Evolutionary conservation across 1,139 yeast genomes (phyloP), one percentile per base, ranked within the genome.

Genomic region (Kodamaea derodonti): DNA sequence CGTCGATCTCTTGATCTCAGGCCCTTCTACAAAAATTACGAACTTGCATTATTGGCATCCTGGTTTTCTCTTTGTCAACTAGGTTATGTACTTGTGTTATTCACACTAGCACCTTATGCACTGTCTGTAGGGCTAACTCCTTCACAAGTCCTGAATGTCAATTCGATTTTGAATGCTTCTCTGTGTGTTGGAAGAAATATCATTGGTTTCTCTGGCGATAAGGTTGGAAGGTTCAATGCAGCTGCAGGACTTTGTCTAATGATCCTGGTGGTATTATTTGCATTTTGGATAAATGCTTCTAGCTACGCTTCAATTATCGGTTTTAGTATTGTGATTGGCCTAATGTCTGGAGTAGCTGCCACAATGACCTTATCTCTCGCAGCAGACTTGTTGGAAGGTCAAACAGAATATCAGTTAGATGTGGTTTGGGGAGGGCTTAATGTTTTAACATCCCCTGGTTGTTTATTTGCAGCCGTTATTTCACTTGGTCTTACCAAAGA

Each of bases 141-240:
- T 24, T 51, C 65, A 14, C 80, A 82, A 45, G 86, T 80, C 5
- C 70, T 87, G 5, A 58, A 65, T 16, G 57, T 81, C 17, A 78
- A 85, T 4, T 80, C 87, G 0, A 54, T 80, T 8, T 59, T 82
- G 47, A 80, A 78, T 52, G 78, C 76, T 3, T 80, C 80, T 1
- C 88, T 82, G 54, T 56, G 69, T 3, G 42, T 83, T 13, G 92
- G 92, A 0, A 65, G 94, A 45, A 90, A 90, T 1, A 26, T 58
- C 1, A 62, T 80, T 54, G 94, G 94, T 0, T 38, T 62, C 4
- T 24, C 71, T 5, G 80, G 80, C 15, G 92, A 83, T 51, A 57
- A 45, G 24, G 53, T 64, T 32, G 94, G 94, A 1, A 62, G 87
- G 38, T 58, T 69, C 30, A 82, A 80, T 18, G 29, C 40, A 4